Base-by-base conservation (phyloP, 1,284 basidiomycete species). In the Cryptococcus sp. region DNA sequence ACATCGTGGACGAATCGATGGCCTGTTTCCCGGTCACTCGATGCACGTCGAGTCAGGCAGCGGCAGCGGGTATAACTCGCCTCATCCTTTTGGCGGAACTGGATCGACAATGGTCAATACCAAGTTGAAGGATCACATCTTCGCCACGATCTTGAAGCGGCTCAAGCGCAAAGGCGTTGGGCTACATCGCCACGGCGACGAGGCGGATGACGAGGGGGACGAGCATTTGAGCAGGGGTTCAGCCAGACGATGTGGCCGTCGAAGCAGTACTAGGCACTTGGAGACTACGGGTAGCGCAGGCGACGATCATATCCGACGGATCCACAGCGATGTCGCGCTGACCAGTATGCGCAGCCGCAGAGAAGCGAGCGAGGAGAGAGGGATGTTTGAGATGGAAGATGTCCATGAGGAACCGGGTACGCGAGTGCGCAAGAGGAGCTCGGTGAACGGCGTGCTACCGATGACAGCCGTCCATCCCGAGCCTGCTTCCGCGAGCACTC, bases 61-160 rank as follows among this genome's bases (percentile, higher is more conserved):
- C 1, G 58, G 52, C 20, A 49, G 44, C 44, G 66, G 66, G 5
- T 64, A 62, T 42, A 63, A 53, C 47, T 72, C 69, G 11, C 73
- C 71, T n/a, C 73, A 71, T 59, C 84, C 60, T 82, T 82, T 91
- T 68, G 89, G 88, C 41, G 93, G 93, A 3, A 90, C 87, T 1
- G 93, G 93, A 0, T 91, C 90, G 16, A 96, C 93, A 1, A 85
- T 87, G 47, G 93, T 96, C 56, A 96, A 97, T 76, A 91, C 89
- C 45, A 90, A 86, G 75, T 81, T 97, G 59, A 93, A 93, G 78
- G 92, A 96, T 71, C 91, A 94, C 66, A 90, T 97, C 47, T 93
- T 97, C 74, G 88, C 86, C 56, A 89, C 89, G 15, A 86, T 96
- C 35, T 80, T 96, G 59, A 85, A 87, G 48, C 83, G 87, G 35